phyloP scores from a whole-genome alignment of 2,329 filamentous ascomycete species.

The Fusarium nygamai region DNA sequence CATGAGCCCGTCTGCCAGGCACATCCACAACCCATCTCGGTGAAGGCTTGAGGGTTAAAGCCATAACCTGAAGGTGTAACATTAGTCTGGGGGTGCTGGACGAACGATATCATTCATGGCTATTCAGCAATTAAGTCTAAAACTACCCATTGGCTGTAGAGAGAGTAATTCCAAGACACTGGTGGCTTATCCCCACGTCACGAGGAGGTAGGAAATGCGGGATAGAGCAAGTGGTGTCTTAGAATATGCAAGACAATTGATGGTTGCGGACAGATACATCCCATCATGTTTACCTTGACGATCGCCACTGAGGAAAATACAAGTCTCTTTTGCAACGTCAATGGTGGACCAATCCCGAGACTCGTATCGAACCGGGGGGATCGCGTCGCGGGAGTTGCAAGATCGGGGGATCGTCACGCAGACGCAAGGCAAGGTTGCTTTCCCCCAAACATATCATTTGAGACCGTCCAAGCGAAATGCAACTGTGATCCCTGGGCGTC shows the following conservation, averaged over 20 bases:
- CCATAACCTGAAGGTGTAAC: constrained; percentile 35
- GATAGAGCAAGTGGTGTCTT: constrained; percentile 3
- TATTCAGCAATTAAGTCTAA: neutral
- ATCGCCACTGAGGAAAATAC: constrained; percentile 23
- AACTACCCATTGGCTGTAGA: neutral
- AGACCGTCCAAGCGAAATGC: constrained; percentile 34
- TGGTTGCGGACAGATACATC: constrained; percentile 8
- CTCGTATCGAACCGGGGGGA: neutral
- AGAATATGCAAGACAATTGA: constrained; percentile 7
- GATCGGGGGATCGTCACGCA: constrained; percentile 40
- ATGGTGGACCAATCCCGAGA: constrained; percentile 26
- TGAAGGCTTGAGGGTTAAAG: constrained; percentile 12
- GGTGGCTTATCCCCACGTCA: neutral
- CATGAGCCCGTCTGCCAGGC: constrained; percentile 20
- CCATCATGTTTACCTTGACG: constrained; percentile 15
- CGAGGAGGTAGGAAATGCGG: neutral
- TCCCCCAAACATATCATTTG: constrained; percentile 22
- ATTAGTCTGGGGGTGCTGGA: constrained; percentile 21
- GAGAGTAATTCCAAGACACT: neutral
- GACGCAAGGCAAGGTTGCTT: constrained; percentile 32
- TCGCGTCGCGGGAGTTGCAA: constrained; percentile 35
- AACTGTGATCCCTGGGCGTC: constrained; percentile 32
- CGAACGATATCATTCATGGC: neutral
- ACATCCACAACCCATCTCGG: constrained; percentile 10
- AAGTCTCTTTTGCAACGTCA: constrained; percentile 12